Percentiles rank a stretch among this genome's conserved stretches.
These are phyloP conservation scores for Brettanomyces sp. DNA, from an alignment of 805 yeast species.

Conservation along the genomic window DNA sequence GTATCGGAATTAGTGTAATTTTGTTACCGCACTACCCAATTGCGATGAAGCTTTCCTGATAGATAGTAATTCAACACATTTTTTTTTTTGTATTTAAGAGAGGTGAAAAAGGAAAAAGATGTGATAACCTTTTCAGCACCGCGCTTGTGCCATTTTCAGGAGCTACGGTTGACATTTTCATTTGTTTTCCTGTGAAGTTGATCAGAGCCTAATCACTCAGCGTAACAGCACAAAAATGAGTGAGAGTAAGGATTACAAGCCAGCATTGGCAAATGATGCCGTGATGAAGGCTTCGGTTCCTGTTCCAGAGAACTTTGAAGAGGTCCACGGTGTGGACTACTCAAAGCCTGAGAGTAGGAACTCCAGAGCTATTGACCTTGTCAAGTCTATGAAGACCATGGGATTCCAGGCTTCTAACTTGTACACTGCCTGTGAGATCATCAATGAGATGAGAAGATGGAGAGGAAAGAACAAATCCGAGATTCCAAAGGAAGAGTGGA, in stretches of 20 bases:
- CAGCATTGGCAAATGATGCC: conserved; percentile 80
- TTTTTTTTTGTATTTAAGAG: no score
- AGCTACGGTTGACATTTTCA: no score
- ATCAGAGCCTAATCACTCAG: no score
- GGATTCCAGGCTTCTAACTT: conserved; percentile 93
- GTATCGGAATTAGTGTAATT: no score
- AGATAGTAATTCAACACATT: no score
- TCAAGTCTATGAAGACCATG: conserved; percentile 83
- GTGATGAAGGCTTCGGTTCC: conserved; percentile 82
- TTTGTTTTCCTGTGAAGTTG: not conserved
- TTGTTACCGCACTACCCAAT: no score
- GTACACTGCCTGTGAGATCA: conserved; percentile 84
- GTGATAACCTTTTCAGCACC: no score
- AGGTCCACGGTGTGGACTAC: conserved; percentile 87
- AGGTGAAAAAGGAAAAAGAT: no score
- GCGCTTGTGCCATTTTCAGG: no score
- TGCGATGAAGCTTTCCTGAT: no score
- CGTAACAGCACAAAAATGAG: conserved; percentile 1
- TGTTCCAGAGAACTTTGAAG: conserved; percentile 68
- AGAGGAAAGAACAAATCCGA: conserved; percentile 70
- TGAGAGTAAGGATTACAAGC: conserved; percentile 30
- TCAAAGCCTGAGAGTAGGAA: conserved; percentile 66
- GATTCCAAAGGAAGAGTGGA: conserved; percentile 58
- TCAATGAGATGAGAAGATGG: conserved; percentile 89
- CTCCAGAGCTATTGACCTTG: conserved; percentile 70